These are phyloP conservation scores for Coemansia sp. DNA, from an alignment of 192 early-diverging fungal species.

Conservation along the genomic window DNA sequence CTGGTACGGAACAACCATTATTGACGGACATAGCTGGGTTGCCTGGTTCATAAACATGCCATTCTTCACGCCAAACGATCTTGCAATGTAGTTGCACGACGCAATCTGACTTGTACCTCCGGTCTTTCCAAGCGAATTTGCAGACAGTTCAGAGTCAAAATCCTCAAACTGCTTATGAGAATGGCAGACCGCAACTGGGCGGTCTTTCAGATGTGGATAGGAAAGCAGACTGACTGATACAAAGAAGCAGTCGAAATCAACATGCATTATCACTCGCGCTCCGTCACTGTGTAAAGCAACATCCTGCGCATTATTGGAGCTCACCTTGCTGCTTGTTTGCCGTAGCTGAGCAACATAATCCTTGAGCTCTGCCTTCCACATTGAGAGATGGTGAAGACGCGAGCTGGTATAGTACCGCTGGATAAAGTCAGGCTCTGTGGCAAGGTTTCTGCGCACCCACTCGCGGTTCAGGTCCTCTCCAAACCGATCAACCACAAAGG, in stretches of 20 bases:
- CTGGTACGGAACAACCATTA: constrained; percentile 70
- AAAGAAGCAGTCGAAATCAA: constrained; percentile 96
- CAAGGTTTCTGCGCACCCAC: constrained; percentile 46
- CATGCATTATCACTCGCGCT: constrained; percentile 65
- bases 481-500: constrained; percentile 33
- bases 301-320: not conserved
- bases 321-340: constrained; percentile 4
- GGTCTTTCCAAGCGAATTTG: not conserved
- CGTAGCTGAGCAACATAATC: constrained; percentile 51
- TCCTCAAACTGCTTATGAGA: constrained; percentile 30
- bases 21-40: constrained; percentile 62
- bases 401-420: constrained; percentile 67
- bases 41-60: constrained; percentile 79
- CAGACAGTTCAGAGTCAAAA: not conserved
- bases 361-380: constrained; percentile 81
- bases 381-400: constrained; percentile 73
- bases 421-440: constrained; percentile 58
- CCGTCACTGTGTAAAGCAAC: not conserved
- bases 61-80: constrained; percentile 72
- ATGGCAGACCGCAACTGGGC: constrained; percentile 76
- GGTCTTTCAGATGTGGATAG: constrained; percentile 63
- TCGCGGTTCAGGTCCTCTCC: constrained; percentile 39
- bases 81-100: constrained; percentile 85
- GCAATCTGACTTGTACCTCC: constrained; percentile 66
- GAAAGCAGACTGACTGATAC: constrained; percentile 75